Evolutionary conservation across 768 basidiomycete species (phyloP).

Genomic region (Lyophyllum decastes): DNA sequence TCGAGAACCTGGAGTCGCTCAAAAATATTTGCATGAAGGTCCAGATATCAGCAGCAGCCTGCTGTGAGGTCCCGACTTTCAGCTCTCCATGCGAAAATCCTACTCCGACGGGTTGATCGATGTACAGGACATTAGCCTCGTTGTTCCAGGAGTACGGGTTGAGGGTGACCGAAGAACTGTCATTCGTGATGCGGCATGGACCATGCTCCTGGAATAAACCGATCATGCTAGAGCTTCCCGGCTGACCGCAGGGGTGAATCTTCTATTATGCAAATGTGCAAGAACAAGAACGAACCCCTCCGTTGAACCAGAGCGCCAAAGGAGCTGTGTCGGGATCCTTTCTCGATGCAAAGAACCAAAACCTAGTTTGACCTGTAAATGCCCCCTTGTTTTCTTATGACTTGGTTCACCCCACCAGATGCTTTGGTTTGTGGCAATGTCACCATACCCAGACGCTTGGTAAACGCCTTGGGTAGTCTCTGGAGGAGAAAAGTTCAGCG

Average conservation of each 20-base stretch:
- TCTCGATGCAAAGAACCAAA: constrained; percentile 70
- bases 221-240: constrained; percentile 57
- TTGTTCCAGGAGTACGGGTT: constrained; percentile 65
- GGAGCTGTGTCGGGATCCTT: constrained; percentile 61
- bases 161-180: constrained; percentile 44
- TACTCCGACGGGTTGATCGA: constrained; percentile 64
- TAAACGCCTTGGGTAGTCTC: constrained; percentile 63
- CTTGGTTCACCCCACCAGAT: constrained; percentile 44
- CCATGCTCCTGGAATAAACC: constrained; percentile 78
- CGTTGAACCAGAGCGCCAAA: constrained; percentile 72
- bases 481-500: no score
- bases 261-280: neutral
- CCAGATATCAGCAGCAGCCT: constrained; percentile 62
- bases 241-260: constrained; percentile 28
- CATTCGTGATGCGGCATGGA: constrained; percentile 67
- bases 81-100: constrained; percentile 62
- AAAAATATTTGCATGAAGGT: constrained; percentile 68
- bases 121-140: constrained; percentile 55
- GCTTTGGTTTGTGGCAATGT: constrained; percentile 54
- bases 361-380: constrained; percentile 36
- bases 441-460: constrained; percentile 66
- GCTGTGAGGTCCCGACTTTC: constrained; percentile 49
- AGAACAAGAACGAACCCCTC: constrained; percentile 39
- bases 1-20: constrained; percentile 51
- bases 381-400: neutral